These are phyloP conservation scores for Linum usitatissimum DNA, from an alignment of 345 rosid species.

Conservation along the genomic window DNA sequence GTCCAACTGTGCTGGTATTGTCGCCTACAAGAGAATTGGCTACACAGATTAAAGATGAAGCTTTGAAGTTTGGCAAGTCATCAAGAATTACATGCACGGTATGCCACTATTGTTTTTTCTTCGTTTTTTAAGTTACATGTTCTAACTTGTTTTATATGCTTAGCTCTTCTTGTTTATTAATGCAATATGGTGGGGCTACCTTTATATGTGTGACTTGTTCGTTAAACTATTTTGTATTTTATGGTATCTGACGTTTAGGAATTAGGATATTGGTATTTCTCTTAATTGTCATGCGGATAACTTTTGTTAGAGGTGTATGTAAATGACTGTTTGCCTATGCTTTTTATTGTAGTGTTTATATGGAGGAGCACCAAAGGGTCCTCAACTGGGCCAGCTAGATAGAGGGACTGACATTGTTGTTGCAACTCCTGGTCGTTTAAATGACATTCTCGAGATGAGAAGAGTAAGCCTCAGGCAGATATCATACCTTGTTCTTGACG, in stretches of 20 bases:
- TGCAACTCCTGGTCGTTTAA: slow-evolving; percentile 97
- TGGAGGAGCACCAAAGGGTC: slow-evolving; percentile 98
- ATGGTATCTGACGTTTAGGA: not conserved
- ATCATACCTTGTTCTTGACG: slow-evolving; percentile 90
- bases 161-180: not conserved
- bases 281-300: not conserved
- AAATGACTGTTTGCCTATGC: slow-evolving; percentile 10
- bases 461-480: slow-evolving; percentile 77
- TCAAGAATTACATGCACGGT: slow-evolving; percentile 84
- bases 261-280: not conserved
- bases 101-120: slow-evolving; percentile 16
- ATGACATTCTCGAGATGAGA: slow-evolving; percentile 96
- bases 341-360: slow-evolving; percentile 61
- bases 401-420: slow-evolving; percentile 91
- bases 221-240: not conserved
- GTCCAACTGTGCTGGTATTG: slow-evolving; percentile 83
- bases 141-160: not conserved
- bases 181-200: too few species aligned
- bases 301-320: not conserved
- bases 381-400: slow-evolving; percentile 82
- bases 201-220: too few species aligned
- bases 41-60: slow-evolving; percentile 90
- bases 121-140: not conserved
- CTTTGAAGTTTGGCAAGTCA: slow-evolving; percentile 82
- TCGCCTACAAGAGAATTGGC: slow-evolving; percentile 99